These are phyloP conservation scores for Phytophthora lateralis DNA, from an alignment of 352 stramenopile species.

Conservation along the genomic window DNA sequence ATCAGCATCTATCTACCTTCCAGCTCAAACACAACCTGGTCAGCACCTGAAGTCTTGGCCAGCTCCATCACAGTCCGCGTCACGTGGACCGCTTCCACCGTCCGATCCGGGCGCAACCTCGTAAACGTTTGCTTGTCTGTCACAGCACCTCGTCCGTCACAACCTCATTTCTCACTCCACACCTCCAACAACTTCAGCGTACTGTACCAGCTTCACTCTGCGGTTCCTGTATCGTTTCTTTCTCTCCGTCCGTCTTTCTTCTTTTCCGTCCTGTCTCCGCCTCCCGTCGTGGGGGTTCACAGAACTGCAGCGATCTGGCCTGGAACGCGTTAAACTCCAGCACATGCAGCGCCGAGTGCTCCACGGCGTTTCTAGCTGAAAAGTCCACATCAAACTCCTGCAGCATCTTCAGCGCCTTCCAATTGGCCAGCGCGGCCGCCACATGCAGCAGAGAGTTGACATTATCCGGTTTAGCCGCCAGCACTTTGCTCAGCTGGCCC, in stretches of 20 bases:
- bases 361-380: slow-evolving; percentile 31
- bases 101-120: slow-evolving; percentile 34
- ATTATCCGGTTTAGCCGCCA: slow-evolving; percentile 47
- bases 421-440: slow-evolving; percentile 53
- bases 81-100: slow-evolving; percentile 38
- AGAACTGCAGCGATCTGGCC: slow-evolving; percentile 48
- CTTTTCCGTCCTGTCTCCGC: neutral
- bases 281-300: slow-evolving; percentile 34
- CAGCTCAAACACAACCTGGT: neutral
- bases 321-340: slow-evolving; percentile 68
- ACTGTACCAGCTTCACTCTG: slow-evolving; percentile 48
- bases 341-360: slow-evolving; percentile 45
- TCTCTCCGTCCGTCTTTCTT: slow-evolving; percentile 4
- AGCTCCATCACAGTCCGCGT: slow-evolving; percentile 47
- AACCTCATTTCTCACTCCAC: neutral
- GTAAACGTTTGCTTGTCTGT: slow-evolving; percentile 51
- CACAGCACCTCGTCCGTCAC: neutral
- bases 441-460: slow-evolving; percentile 60
- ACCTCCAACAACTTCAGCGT: no score
- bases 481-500: slow-evolving; percentile 33
- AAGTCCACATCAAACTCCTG: slow-evolving; percentile 38
- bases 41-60: slow-evolving; percentile 34
- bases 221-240: slow-evolving; percentile 18
- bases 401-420: slow-evolving; percentile 48
- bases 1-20: neutral